A percentile compares a stretch with the other conserved stretches of the same genome.
phyloP scores from a whole-genome alignment of 352 stramenopile genomes.

The Thalassiosira livingstoniorum region DNA sequence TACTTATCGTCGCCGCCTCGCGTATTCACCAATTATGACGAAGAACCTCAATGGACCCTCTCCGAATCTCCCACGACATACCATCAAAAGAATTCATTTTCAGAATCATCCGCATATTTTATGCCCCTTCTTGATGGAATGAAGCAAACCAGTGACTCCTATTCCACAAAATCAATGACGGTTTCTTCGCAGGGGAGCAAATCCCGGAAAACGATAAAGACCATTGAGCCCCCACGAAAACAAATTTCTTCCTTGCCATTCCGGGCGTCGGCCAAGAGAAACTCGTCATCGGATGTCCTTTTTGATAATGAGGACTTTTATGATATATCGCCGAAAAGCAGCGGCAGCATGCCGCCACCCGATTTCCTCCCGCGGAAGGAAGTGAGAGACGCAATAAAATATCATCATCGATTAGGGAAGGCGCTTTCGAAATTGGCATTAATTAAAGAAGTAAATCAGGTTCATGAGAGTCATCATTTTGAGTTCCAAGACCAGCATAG shows the following conservation, averaged over 20 bases:
- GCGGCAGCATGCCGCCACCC: constrained; percentile 29
- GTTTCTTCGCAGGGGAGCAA: background rate
- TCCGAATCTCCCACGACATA: background rate
- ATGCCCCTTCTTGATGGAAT: background rate
- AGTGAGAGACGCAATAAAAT: constrained; percentile 51
- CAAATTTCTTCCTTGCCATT: background rate
- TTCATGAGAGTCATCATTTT: constrained; percentile 2
- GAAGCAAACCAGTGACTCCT: background rate
- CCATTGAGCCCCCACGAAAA: background rate
- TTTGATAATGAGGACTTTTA: background rate
- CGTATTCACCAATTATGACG: background rate
- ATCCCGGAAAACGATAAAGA: background rate
- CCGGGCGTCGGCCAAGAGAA: background rate
- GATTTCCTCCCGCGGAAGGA: constrained; percentile 49
- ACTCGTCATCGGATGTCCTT: background rate
- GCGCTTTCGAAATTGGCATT: constrained; percentile 48
- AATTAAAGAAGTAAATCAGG: constrained; percentile 38
- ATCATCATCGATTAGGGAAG: constrained; percentile 36
- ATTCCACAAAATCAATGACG: background rate
- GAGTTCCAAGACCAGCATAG: background rate
- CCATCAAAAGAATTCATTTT: background rate
- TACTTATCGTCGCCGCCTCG: background rate
- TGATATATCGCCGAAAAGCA: constrained; percentile 1
- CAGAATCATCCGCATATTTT: background rate
- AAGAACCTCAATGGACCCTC: background rate